Evolutionary conservation across 2,329 filamentous ascomycete species (phyloP).

Genomic region (Trichoderma breve): DNA sequence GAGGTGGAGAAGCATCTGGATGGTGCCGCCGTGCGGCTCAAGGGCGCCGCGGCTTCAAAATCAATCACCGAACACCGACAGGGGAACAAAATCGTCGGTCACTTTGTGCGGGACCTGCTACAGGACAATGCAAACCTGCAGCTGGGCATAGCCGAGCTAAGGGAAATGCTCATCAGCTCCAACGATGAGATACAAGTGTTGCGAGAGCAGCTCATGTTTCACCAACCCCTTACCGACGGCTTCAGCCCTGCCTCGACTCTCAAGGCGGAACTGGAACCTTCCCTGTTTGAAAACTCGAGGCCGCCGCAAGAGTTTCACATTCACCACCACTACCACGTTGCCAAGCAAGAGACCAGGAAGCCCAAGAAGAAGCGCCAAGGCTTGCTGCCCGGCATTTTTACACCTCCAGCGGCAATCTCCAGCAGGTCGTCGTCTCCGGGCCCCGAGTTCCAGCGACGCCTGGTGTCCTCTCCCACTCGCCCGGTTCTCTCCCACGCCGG

Average conservation of each 20-base stretch:
- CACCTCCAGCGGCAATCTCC: constrained; percentile 46
- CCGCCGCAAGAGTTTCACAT: constrained; percentile 78
- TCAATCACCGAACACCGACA: constrained; percentile 58
- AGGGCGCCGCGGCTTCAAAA: constrained; percentile 72
- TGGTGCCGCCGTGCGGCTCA: constrained; percentile 74
- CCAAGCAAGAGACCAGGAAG: constrained; percentile 60
- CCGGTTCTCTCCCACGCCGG: constrained; percentile 43
- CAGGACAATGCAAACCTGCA: constrained; percentile 95
- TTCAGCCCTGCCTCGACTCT: constrained; percentile 53
- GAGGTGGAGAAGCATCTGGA: constrained; percentile 79
- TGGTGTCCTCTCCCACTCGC: constrained; percentile 39
- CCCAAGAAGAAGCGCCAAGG: constrained; percentile 71
- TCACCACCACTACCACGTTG: constrained; percentile 87
- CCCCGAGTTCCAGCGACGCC: constrained; percentile 37
- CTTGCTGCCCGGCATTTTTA: constrained; percentile 60
- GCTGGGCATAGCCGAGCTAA: constrained; percentile 83
- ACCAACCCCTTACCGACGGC: constrained; percentile 62
- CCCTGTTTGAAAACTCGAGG: constrained; percentile 37
- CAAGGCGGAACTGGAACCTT: constrained; percentile 65
- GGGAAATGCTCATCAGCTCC: constrained; percentile 85
- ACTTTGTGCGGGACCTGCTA: constrained; percentile 93
- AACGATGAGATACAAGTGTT: constrained; percentile 91
- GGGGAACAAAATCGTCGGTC: constrained; percentile 73
- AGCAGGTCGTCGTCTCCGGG: constrained; percentile 42
- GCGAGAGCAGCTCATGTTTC: constrained; percentile 74